Conservation (phyloP, 768 basidiomycete genomes). For the Paxillus involutus region DNA sequence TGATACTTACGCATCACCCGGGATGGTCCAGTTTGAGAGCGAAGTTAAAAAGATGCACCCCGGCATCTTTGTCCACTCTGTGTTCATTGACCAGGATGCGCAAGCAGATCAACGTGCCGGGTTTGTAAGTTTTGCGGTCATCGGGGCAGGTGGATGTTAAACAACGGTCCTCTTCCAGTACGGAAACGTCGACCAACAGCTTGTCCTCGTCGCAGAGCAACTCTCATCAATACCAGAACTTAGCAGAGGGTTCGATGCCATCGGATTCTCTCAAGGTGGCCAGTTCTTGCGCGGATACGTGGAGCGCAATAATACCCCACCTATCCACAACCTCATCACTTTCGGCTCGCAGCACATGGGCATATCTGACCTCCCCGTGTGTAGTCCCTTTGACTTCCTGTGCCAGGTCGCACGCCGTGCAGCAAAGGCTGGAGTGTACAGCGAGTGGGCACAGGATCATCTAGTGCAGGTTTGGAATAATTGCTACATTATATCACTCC, state of each 20-base stretch:
- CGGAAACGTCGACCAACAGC: conserved; percentile 73
- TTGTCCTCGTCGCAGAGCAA: conserved; percentile 64
- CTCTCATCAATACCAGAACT: conserved; percentile 65
- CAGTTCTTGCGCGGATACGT: conserved; percentile 88
- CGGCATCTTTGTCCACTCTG: conserved; percentile 75
- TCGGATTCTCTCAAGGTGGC: conserved; percentile 89
- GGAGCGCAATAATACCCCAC: conserved; percentile 71
- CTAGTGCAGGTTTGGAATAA: conserved; percentile 58
- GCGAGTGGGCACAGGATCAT: conserved; percentile 73
- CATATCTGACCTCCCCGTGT: conserved; percentile 70
- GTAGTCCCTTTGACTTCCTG: conserved; percentile 61
- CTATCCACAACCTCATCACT: conserved; percentile 78
- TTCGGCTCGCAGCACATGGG: conserved; percentile 91
- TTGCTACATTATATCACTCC: background rate
- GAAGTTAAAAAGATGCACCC: conserved; percentile 63
- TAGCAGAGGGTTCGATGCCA: conserved; percentile 73
- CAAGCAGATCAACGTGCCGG: conserved; percentile 67
- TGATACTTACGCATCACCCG: conserved; percentile 73
- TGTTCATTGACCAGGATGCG: conserved; percentile 62
- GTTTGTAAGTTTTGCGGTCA: conserved; percentile 53
- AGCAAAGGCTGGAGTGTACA: conserved; percentile 65
- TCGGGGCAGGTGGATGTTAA: background rate
- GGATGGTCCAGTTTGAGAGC: conserved; percentile 65
- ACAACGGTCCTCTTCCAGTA: conserved; percentile 45
- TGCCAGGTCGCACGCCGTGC: conserved; percentile 69